A percentile compares a stretch with the other conserved stretches of the same genome.
Evolutionary conservation across 169 alveolate genomes (phyloP).

Genomic region (Cyclospora cayetanensis): DNA sequence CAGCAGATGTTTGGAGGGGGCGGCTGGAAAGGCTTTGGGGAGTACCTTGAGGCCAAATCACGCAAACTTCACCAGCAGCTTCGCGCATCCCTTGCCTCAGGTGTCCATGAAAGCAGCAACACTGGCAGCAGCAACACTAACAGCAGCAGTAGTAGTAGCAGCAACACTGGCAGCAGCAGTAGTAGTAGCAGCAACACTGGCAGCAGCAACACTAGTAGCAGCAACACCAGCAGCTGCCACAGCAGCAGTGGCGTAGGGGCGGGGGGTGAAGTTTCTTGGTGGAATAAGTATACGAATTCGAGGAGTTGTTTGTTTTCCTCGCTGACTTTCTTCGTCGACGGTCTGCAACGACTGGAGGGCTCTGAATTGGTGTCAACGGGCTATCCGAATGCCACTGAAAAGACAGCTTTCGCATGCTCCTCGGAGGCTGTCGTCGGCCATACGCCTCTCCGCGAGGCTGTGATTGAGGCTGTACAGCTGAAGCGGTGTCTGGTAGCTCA

Average conservation of each 20-base stretch:
- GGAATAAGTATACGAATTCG: not conserved
- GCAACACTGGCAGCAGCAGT: not conserved
- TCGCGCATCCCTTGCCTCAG: conserved; percentile 18
- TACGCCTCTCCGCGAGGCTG: conserved; percentile 10
- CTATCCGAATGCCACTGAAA: not conserved
- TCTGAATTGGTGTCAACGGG: not conserved
- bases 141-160: not conserved
- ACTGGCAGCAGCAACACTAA: conserved; percentile 16
- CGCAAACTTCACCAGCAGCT: conserved; percentile 30
- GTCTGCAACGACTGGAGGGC: conserved; percentile 17
- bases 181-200: not conserved
- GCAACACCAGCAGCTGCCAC: not conserved
- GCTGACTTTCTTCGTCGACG: not conserved
- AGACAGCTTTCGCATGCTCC: not conserved
- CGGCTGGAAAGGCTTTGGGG: conserved; percentile 41
- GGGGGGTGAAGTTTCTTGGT: conserved; percentile 4
- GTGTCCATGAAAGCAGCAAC: not conserved
- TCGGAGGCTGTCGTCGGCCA: not conserved
- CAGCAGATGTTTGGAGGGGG: conserved; percentile 61
- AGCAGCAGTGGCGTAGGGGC: too few species aligned
- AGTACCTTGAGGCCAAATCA: conserved; percentile 6
- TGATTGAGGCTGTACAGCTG: conserved; percentile 23
- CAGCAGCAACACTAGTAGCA: conserved; percentile 23
- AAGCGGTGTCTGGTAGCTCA: conserved; percentile 12
- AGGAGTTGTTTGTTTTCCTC: not conserved